phyloP scores from a whole-genome alignment of 257 asterid species.

The Jaltomata sinuosa region DNA sequence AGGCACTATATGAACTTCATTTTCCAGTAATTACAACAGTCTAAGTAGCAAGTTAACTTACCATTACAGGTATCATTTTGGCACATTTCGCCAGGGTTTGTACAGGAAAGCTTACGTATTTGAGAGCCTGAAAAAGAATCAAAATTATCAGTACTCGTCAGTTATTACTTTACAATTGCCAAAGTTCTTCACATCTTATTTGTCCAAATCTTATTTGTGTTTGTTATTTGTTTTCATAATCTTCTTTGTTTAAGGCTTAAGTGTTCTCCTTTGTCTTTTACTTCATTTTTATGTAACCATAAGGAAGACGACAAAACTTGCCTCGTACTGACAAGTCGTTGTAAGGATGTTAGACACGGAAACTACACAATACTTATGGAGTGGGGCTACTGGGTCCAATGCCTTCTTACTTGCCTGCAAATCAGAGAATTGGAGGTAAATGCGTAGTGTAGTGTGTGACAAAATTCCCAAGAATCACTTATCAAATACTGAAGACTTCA shows the following conservation, averaged over 20 bases:
- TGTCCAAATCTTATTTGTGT: not conserved
- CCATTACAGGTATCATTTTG: constrained; percentile 99
- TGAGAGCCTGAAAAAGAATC: constrained; percentile 72
- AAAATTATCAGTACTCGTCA: not conserved
- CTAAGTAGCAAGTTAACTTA: constrained; percentile 27
- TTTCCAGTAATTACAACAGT: not conserved
- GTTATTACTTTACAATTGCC: not conserved
- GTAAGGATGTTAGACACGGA: constrained; percentile 92
- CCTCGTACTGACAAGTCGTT: constrained; percentile 98
- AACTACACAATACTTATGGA: constrained; percentile 66
- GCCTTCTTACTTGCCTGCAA: constrained; percentile 68
- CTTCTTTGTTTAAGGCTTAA: not conserved
- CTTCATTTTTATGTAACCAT: not conserved
- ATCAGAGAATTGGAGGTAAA: not conserved
- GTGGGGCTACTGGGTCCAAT: constrained; percentile 90
- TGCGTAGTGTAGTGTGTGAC: not conserved
- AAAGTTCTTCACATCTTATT: not conserved
- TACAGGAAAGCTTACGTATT: constrained; percentile 94
- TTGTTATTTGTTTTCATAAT: not conserved
- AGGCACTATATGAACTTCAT: not conserved
- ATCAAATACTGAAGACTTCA: not conserved
- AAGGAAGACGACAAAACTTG: constrained; percentile 6
- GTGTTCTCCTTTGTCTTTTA: not conserved
- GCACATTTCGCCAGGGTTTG: constrained; percentile 99
- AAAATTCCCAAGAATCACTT: not conserved